Percentiles rank a stretch among this genome's conserved stretches.
Evolutionary conservation across 768 basidiomycete genomes (phyloP).

Genomic region (Boletus patriciae): DNA sequence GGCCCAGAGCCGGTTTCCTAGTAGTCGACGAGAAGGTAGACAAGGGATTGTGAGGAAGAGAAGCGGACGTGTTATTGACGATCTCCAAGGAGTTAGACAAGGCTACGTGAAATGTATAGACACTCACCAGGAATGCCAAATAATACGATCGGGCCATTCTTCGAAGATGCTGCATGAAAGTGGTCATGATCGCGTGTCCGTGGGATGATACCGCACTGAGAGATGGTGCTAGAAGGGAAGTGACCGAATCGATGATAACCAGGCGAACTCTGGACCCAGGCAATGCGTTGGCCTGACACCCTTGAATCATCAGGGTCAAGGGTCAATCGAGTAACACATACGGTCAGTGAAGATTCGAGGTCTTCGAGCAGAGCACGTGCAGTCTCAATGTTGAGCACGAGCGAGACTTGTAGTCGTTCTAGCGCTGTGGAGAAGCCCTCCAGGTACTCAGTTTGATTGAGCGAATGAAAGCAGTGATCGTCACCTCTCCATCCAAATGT

Average conservation of each 20-base stretch:
- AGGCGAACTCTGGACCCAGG: slow-evolving; percentile 35
- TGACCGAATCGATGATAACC: slow-evolving; percentile 66
- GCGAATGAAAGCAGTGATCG: slow-evolving; percentile 8
- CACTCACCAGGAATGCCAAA: slow-evolving; percentile 55
- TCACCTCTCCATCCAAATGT: slow-evolving; percentile 27
- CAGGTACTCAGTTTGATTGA: slow-evolving; percentile 3
- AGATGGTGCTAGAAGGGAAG: slow-evolving; percentile 60
- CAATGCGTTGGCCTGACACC: slow-evolving; percentile 10
- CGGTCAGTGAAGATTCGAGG: slow-evolving; percentile 34
- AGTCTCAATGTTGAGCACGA: slow-evolving; percentile 58
- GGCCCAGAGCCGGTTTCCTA: slow-evolving; percentile 72
- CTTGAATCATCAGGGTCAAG: slow-evolving; percentile 3
- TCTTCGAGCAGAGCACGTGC: slow-evolving; percentile 51
- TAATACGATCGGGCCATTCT: slow-evolving; percentile 44
- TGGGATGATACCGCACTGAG: slow-evolving; percentile 67
- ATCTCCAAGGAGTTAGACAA: slow-evolving; percentile 42
- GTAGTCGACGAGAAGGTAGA: slow-evolving; percentile 37
- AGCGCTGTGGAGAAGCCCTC: slow-evolving; percentile 39
- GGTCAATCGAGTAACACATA: slow-evolving; percentile 14
- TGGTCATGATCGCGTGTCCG: slow-evolving; percentile 73
- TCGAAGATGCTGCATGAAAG: slow-evolving; percentile 67
- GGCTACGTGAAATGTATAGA: not conserved
- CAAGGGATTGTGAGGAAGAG: slow-evolving; percentile 32
- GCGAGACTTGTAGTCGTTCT: slow-evolving; percentile 57
- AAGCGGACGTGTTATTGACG: slow-evolving; percentile 54